Evolutionary conservation across 2,329 filamentous ascomycete species (phyloP).

Genomic region (Venturia effusa): DNA sequence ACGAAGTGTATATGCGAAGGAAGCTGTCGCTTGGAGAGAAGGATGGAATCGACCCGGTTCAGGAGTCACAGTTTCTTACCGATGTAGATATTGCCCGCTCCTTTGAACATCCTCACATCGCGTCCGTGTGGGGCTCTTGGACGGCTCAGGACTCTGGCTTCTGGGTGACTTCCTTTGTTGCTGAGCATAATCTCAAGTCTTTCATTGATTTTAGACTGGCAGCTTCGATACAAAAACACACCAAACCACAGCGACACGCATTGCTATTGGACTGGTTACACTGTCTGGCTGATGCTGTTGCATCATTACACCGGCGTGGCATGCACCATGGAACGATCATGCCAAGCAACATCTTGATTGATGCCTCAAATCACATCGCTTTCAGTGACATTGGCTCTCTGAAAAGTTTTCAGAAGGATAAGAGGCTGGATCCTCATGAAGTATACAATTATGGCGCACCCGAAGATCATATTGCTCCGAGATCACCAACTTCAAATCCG

Average conservation of each 20-base stretch:
- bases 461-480: conserved; percentile 30
- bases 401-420: conserved; percentile 40
- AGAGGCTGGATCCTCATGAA: conserved; percentile 53
- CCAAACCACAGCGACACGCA: conserved; percentile 48
- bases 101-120: conserved; percentile 56
- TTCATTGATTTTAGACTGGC: conserved; percentile 54
- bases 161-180: conserved; percentile 54
- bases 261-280: conserved; percentile 64
- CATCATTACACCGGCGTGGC: conserved; percentile 54
- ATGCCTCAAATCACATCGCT: conserved; percentile 54
- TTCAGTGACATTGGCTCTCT: conserved; percentile 49
- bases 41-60: conserved; percentile 21
- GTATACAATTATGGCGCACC: conserved; percentile 64
- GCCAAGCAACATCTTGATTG: conserved; percentile 59
- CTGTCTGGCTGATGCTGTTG: conserved; percentile 58
- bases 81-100: conserved; percentile 49
- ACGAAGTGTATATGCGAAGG: conserved; percentile 46
- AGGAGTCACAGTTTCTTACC: conserved; percentile 45
- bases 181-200: conserved; percentile 55
- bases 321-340: conserved; percentile 58
- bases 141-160: conserved; percentile 53
- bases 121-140: conserved; percentile 63
- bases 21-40: conserved; percentile 41
- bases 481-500: background rate
- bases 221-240: conserved; percentile 48